Evolutionary conservation across 2,329 filamentous ascomycete species (phyloP).

Genomic region (Chaetomium globosum): DNA sequence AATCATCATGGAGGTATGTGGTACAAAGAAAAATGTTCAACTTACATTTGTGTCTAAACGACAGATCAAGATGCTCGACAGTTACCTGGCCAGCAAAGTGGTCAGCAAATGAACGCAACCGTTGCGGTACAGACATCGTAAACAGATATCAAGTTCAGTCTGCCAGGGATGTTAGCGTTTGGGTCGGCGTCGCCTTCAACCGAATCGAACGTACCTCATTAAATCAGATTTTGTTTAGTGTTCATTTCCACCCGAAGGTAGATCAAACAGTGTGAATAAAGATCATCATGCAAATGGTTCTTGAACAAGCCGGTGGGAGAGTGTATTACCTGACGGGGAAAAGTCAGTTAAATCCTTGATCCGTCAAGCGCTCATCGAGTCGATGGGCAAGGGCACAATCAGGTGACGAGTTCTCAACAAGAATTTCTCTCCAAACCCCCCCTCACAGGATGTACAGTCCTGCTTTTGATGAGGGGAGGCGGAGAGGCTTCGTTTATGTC

Average conservation of each 20-base stretch:
- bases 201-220: conserved; percentile 46
- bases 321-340: conserved; percentile 38
- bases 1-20: conserved; percentile 53
- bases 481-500: conserved; percentile 62
- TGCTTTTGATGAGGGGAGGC: conserved; percentile 54
- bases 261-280: conserved; percentile 66
- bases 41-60: conserved; percentile 21
- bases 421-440: conserved; percentile 52
- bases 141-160: conserved; percentile 35
- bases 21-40: background rate
- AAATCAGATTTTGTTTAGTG: conserved; percentile 59
- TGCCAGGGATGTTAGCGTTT: conserved; percentile 29
- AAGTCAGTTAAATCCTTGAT: conserved; percentile 35
- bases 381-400: conserved; percentile 46
- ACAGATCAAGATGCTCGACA: background rate
- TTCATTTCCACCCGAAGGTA: conserved; percentile 54
- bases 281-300: conserved; percentile 50
- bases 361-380: conserved; percentile 37
- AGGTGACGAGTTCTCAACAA: conserved; percentile 70
- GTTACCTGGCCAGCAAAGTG: conserved; percentile 30
- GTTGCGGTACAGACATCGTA: background rate
- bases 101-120: conserved; percentile 28
- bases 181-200: background rate
- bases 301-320: conserved; percentile 27
- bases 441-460: conserved; percentile 66